Percentiles rank a stretch among this genome's conserved stretches.
Evolutionary conservation across 2,329 filamentous ascomycete genomes (phyloP).

Genomic region (Alternaria consortialis): DNA sequence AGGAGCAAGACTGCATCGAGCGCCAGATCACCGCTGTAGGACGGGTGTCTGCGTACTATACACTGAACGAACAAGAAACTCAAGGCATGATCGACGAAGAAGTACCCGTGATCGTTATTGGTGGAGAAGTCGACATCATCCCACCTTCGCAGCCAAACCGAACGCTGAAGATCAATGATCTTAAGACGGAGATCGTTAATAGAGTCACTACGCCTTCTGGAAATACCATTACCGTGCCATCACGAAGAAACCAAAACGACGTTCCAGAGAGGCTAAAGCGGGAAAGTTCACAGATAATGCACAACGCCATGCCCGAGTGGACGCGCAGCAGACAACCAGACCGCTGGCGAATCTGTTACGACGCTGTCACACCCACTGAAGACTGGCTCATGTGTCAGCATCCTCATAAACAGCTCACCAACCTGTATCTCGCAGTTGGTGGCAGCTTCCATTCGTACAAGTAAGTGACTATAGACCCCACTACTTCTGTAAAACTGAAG

Average conservation of each 20-base stretch:
- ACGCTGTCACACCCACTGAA: conserved; percentile 68
- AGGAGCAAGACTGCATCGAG: conserved; percentile 58
- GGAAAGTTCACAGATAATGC: conserved; percentile 49
- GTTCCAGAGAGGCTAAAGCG: conserved; percentile 54
- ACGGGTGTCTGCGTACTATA: conserved; percentile 66
- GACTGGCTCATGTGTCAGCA: conserved; percentile 67
- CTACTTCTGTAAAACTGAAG: background rate
- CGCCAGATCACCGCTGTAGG: conserved; percentile 66
- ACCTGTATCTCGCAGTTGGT: conserved; percentile 68
- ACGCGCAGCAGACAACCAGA: conserved; percentile 45
- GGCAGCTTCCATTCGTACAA: conserved; percentile 72
- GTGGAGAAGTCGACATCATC: conserved; percentile 58
- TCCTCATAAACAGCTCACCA: conserved; percentile 59
- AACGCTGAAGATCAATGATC: conserved; percentile 69
- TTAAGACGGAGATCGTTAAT: conserved; percentile 65
- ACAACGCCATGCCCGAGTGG: conserved; percentile 45
- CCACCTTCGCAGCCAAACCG: conserved; percentile 58
- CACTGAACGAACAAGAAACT: conserved; percentile 59
- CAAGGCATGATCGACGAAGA: conserved; percentile 55
- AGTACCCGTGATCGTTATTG: conserved; percentile 65
- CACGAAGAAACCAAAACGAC: conserved; percentile 55
- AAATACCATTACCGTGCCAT: conserved; percentile 63
- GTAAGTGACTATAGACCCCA: conserved; percentile 5
- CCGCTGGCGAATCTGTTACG: conserved; percentile 64
- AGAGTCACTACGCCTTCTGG: conserved; percentile 58